These are phyloP conservation scores for Aschersonia sp. DNA, from an alignment of 2,329 filamentous ascomycete species.

Conservation along the genomic window DNA sequence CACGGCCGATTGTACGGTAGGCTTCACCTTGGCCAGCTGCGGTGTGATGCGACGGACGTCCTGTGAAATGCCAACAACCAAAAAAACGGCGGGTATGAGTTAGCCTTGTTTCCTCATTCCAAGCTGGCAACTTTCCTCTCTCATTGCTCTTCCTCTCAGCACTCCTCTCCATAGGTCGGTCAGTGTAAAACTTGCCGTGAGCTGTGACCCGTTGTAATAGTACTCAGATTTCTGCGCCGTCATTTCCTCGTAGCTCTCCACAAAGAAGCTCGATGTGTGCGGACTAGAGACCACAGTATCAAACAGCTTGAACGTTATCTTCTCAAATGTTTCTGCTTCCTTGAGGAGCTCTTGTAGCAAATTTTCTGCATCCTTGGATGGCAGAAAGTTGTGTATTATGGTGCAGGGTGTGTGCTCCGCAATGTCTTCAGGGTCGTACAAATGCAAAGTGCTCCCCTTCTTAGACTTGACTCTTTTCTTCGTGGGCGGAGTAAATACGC, in stretches of 20 bases:
- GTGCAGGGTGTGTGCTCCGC: constrained; percentile 78
- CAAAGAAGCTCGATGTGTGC: constrained; percentile 74
- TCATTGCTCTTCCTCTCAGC: not conserved
- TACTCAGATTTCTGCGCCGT: constrained; percentile 63
- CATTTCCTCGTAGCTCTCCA: constrained; percentile 58
- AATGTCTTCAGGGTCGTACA: constrained; percentile 72
- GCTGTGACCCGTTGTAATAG: constrained; percentile 65
- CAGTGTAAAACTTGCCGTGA: constrained; percentile 33
- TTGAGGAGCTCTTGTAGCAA: constrained; percentile 62
- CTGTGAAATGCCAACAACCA: constrained; percentile 17
- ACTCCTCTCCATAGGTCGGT: not conserved
- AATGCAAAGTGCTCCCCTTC: constrained; percentile 69
- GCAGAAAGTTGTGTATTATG: constrained; percentile 83
- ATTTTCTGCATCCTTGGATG: constrained; percentile 52
- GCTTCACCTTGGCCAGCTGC: constrained; percentile 55
- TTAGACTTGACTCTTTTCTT: constrained; percentile 47
- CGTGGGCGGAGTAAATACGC: constrained; percentile 6
- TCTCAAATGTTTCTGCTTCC: constrained; percentile 58
- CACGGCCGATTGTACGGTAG: constrained; percentile 58
- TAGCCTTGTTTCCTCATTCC: not conserved
- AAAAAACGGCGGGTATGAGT: not conserved
- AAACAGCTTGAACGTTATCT: constrained; percentile 70
- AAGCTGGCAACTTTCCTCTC: not conserved
- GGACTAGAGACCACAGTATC: constrained; percentile 75
- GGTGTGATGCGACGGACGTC: constrained; percentile 68